phyloP scores from a whole-genome alignment of 1,139 yeast genomes.

The Suhomyces chickasaworum region DNA sequence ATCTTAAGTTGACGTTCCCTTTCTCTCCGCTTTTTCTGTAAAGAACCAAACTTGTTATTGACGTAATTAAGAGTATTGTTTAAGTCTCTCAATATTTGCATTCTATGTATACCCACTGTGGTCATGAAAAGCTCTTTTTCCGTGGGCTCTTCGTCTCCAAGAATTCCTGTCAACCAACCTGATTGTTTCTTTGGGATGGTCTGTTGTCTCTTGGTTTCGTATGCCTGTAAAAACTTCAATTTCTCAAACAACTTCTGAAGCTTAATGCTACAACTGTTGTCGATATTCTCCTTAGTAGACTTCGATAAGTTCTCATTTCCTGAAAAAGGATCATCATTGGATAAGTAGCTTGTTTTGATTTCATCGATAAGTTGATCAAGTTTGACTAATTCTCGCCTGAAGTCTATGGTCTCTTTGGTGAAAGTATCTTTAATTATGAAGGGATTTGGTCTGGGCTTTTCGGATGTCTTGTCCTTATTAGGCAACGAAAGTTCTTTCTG shows the following conservation, averaged over 20 bases:
- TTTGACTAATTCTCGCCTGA: constrained; percentile 42
- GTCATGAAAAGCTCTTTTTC: constrained; percentile 30
- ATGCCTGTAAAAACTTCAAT: constrained; percentile 49
- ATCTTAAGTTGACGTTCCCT: constrained; percentile 45
- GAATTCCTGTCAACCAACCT: constrained; percentile 29
- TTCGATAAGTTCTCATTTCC: constrained; percentile 30
- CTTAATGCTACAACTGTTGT: constrained; percentile 54
- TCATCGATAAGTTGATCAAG: constrained; percentile 42
- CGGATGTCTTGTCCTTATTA: constrained; percentile 13
- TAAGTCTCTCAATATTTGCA: constrained; percentile 43
- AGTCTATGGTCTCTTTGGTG: constrained; percentile 49
- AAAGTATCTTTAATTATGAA: constrained; percentile 50
- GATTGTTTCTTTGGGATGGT: constrained; percentile 20
- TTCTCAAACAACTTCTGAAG: constrained; percentile 54
- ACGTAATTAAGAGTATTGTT: constrained; percentile 37
- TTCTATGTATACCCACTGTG: constrained; percentile 35
- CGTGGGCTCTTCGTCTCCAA: constrained; percentile 34
- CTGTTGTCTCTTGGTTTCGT: constrained; percentile 49
- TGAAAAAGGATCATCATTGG: constrained; percentile 30
- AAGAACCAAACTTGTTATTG: constrained; percentile 37
- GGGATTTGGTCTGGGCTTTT: constrained; percentile 10
- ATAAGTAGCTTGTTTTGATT: constrained; percentile 47
- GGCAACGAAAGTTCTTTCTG: constrained; percentile 29
- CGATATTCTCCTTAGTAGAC: constrained; percentile 55
- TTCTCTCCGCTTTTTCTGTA: constrained; percentile 45